Conservation (phyloP, 2,329 filamentous ascomycete genomes). For the Parafenestella ontariensis region DNA sequence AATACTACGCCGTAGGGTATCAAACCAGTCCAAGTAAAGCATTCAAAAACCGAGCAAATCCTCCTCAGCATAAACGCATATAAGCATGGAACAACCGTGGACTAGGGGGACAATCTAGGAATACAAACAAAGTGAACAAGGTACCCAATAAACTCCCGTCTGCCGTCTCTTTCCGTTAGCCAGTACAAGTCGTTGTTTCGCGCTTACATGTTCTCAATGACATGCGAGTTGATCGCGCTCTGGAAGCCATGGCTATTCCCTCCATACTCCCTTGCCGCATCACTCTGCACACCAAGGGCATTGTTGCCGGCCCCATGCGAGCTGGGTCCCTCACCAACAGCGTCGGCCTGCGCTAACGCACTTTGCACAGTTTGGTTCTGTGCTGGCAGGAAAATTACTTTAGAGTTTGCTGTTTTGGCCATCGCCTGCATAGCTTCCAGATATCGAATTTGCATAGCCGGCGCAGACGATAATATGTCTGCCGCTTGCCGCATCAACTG, state of each 20-base stretch:
- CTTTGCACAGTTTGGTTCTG: constrained; percentile 60
- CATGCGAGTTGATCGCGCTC: constrained; percentile 78
- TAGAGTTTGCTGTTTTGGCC: constrained; percentile 90
- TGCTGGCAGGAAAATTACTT: constrained; percentile 60
- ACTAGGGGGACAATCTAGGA: too few species aligned
- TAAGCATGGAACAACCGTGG: too few species aligned
- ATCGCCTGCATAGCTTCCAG: constrained; percentile 99
- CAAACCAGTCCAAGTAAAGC: background rate
- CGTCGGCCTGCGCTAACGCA: constrained; percentile 58
- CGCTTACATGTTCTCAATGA: constrained; percentile 81
- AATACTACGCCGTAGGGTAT: constrained; percentile 6
- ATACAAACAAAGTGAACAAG: too few species aligned
- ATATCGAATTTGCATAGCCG: constrained; percentile 81
- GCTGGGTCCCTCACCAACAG: constrained; percentile 64
- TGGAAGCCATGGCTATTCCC: constrained; percentile 67
- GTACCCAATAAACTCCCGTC: background rate
- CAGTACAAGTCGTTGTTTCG: background rate
- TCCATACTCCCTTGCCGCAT: constrained; percentile 44
- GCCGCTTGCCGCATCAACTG: constrained; percentile 78
- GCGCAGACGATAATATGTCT: constrained; percentile 88
- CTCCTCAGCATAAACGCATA: too few species aligned
- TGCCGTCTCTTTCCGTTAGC: background rate
- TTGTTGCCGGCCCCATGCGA: constrained; percentile 45
- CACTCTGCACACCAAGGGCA: constrained; percentile 24
- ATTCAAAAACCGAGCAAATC: background rate